Evolutionary conservation across 345 rosid genomes (phyloP).

Genomic region (Punica granatum): DNA sequence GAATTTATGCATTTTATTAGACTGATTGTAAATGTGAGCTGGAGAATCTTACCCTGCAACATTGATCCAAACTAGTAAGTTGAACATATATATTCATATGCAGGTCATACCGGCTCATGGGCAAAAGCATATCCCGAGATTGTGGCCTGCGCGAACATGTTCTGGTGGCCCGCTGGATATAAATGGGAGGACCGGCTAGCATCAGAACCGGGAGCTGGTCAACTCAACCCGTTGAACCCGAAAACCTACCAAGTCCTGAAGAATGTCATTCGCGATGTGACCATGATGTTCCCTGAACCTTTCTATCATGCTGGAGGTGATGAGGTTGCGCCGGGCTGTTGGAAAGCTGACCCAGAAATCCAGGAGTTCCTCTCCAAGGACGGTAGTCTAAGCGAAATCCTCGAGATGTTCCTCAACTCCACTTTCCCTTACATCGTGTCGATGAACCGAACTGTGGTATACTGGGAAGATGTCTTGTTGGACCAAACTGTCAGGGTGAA

Average conservation of each 20-base stretch:
- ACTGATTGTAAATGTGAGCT: not conserved
- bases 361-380: constrained; percentile 46
- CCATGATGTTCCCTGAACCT: constrained; percentile 53
- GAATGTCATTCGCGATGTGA: constrained; percentile 45
- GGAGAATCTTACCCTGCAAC: not conserved
- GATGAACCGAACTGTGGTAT: constrained; percentile 62
- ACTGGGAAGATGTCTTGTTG: constrained; percentile 78
- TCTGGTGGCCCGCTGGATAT: constrained; percentile 66
- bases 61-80: not conserved
- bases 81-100: not conserved
- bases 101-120: constrained; percentile 85
- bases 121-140: constrained; percentile 77
- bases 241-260: constrained; percentile 62
- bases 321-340: constrained; percentile 70
- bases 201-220: constrained; percentile 83
- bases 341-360: constrained; percentile 64
- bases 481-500: constrained; percentile 42
- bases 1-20: not conserved
- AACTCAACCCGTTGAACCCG: constrained; percentile 68
- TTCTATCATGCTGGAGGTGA: constrained; percentile 77
- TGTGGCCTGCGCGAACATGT: constrained; percentile 77
- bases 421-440: constrained; percentile 62
- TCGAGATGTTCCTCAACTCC: constrained; percentile 47
- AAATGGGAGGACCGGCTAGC: constrained; percentile 57
- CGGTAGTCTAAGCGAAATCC: constrained; percentile 63